These are phyloP conservation scores for Lactarius sp. DNA, from an alignment of 768 basidiomycete species.

Conservation along the genomic window DNA sequence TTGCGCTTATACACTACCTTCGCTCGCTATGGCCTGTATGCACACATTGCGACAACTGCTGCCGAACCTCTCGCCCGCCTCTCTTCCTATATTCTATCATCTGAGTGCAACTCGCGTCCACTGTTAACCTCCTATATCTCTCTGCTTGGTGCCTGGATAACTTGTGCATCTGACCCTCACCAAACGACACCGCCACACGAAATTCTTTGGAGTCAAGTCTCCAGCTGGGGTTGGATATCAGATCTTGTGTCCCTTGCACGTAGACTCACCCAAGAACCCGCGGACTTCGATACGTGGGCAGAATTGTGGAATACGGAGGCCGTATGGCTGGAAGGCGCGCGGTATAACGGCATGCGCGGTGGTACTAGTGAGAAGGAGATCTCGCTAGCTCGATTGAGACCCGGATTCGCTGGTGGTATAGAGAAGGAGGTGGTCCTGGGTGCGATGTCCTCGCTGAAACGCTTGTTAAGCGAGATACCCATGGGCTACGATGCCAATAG, in stretches of 20 bases:
- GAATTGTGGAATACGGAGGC: constrained; percentile 48
- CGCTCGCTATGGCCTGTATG: constrained; percentile 73
- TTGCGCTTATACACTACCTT: constrained; percentile 61
- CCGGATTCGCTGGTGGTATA: constrained; percentile 38
- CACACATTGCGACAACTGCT: constrained; percentile 63
- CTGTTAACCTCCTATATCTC: constrained; percentile 50
- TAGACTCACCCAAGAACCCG: constrained; percentile 33
- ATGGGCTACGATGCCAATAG: constrained; percentile 1
- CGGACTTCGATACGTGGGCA: constrained; percentile 31
- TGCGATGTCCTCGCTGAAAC: constrained; percentile 26
- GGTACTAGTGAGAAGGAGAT: constrained; percentile 59
- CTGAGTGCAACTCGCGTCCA: constrained; percentile 33
- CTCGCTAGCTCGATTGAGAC: constrained; percentile 34
- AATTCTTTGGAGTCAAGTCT: constrained; percentile 83
- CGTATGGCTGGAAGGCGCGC: constrained; percentile 74
- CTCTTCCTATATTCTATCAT: constrained; percentile 41
- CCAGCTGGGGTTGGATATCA: constrained; percentile 70
- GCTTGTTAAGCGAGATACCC: constrained; percentile 21
- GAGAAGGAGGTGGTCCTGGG: constrained; percentile 30
- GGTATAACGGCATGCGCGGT: constrained; percentile 60
- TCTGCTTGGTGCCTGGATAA: constrained; percentile 66
- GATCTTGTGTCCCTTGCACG: constrained; percentile 43
- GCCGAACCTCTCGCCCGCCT: constrained; percentile 50
- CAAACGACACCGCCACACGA: constrained; percentile 81
- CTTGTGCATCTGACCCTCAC: constrained; percentile 89